Conservation (phyloP, 805 yeast genomes). For the Candida awuae region DNA sequence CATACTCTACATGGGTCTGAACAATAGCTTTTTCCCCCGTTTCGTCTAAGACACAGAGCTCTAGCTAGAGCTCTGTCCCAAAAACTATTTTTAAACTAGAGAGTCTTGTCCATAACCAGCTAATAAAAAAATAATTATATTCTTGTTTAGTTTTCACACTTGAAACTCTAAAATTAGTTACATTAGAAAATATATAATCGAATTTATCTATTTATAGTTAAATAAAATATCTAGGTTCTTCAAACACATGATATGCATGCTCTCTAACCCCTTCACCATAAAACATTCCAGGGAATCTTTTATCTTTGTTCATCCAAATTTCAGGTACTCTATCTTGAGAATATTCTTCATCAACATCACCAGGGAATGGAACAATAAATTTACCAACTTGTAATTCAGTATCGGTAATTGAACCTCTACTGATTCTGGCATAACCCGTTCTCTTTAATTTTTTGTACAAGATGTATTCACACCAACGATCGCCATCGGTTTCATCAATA, state of each 20-base stretch:
- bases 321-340: slow-evolving; percentile 42
- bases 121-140: too few relatives aligned
- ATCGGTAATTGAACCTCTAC: slow-evolving; percentile 90
- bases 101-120: too few relatives aligned
- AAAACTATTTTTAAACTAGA: too few relatives aligned
- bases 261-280: slow-evolving; percentile 90
- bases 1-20: too few relatives aligned
- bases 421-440: slow-evolving; percentile 88
- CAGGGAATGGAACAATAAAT: slow-evolving; percentile 48
- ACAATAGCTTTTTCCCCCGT: too few relatives aligned
- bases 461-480: slow-evolving; percentile 98
- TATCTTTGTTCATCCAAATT: slow-evolving; percentile 25
- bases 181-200: too few relatives aligned
- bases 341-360: slow-evolving; percentile 19
- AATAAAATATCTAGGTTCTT: slow-evolving; percentile 77
- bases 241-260: slow-evolving; percentile 89
- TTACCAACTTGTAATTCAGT: slow-evolving; percentile 95
- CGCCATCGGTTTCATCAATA: slow-evolving; percentile 89
- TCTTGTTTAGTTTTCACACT: too few relatives aligned
- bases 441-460: slow-evolving; percentile 79
- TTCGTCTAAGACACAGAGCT: too few relatives aligned
- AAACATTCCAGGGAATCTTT: slow-evolving; percentile 72
- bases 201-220: slow-evolving; percentile 7
- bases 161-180: too few relatives aligned
- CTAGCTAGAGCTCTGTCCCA: too few relatives aligned